phyloP scores from a whole-genome alignment of 2,329 filamentous ascomycete genomes.

The Calonectria henricotiae region DNA sequence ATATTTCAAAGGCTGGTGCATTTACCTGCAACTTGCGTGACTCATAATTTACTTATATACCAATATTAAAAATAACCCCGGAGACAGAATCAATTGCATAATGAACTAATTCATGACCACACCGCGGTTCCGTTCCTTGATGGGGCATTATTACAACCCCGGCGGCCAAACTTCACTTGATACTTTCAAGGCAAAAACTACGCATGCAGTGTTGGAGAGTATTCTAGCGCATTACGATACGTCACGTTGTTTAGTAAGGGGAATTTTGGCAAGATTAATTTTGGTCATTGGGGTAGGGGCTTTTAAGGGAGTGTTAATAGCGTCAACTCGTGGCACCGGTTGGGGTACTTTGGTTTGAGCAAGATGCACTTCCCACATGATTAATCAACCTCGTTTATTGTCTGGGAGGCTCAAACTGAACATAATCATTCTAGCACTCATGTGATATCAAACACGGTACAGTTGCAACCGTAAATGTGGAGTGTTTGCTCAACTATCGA shows the following conservation, averaged over 20 bases:
- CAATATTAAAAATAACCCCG: not conserved
- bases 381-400: not conserved
- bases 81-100: not conserved
- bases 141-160: not conserved
- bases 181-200: not conserved
- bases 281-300: not conserved
- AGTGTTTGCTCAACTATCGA: not conserved
- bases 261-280: not conserved
- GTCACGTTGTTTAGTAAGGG: constrained; percentile 2
- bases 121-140: not conserved
- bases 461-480: not conserved
- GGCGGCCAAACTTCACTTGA: constrained; percentile 9
- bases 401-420: not conserved
- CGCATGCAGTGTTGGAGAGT: not conserved
- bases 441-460: not conserved
- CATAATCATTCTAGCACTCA: not conserved
- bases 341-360: not conserved
- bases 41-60: not conserved
- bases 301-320: constrained; percentile 4
- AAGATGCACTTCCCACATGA: not conserved
- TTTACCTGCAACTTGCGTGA: not conserved
- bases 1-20: not conserved
- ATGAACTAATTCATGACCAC: not conserved
- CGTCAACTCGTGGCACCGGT: not conserved
- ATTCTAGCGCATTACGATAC: not conserved